Conservation (phyloP, 1,139 yeast species). For the Blastobotrys indianensis region DNA sequence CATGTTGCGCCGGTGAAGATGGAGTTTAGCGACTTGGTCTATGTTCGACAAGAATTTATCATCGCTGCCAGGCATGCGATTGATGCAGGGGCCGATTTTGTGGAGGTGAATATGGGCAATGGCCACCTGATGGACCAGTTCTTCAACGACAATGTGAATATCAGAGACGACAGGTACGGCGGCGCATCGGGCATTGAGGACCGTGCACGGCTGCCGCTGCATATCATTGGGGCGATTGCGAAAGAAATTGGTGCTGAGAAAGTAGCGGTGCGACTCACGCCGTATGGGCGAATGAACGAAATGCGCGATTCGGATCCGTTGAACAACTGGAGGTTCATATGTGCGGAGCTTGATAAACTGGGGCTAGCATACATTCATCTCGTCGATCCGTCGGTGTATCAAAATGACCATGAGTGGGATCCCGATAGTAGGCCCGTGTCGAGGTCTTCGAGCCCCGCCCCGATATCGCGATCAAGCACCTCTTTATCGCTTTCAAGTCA, state of each 20-base stretch:
- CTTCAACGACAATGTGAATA: conserved; percentile 45
- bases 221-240: conserved; percentile 46
- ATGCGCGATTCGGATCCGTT: conserved; percentile 30
- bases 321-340: conserved; percentile 29
- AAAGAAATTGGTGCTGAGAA: conserved; percentile 49
- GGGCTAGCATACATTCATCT: conserved; percentile 46
- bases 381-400: conserved; percentile 41
- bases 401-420: conserved; percentile 25
- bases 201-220: conserved; percentile 52
- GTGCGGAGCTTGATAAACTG: conserved; percentile 28
- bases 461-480: not conserved
- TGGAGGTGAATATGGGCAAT: conserved; percentile 66
- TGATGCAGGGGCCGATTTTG: conserved; percentile 59
- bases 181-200: conserved; percentile 56
- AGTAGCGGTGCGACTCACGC: conserved; percentile 56
- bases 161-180: conserved; percentile 64
- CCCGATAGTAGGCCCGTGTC: conserved; percentile 3
- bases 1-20: conserved; percentile 1
- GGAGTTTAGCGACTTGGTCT: conserved; percentile 6
- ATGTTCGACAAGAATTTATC: conserved; percentile 32
- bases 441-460: conserved; percentile 12
- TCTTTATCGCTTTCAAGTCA: not conserved
- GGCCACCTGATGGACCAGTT: conserved; percentile 52
- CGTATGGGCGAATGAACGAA: conserved; percentile 39
- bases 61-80: conserved; percentile 43